phyloP scores from a whole-genome alignment of 2,329 filamentous ascomycete species.

The Seiridium cupressi region DNA sequence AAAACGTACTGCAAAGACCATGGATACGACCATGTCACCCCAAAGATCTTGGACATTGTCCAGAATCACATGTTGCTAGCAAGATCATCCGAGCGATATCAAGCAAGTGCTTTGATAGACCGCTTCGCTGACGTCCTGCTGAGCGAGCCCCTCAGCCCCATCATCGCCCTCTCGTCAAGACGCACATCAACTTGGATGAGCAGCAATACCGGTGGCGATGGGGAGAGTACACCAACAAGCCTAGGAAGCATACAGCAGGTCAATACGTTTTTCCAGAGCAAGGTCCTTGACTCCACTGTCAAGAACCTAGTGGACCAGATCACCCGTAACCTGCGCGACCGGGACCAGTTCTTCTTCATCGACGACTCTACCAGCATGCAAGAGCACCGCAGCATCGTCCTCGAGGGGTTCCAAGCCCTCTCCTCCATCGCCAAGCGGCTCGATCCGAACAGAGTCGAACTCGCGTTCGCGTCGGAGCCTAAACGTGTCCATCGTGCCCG shows the following conservation, averaged over 20 bases:
- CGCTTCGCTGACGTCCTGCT: conserved; percentile 6
- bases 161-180: not conserved
- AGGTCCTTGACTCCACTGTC: not conserved
- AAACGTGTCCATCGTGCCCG: not conserved
- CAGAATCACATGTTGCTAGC: conserved; percentile 14
- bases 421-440: conserved; percentile 10
- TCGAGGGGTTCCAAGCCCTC: conserved; percentile 10
- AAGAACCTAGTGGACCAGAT: conserved; percentile 9
- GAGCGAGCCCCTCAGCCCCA: not conserved
- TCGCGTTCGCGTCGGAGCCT: conserved; percentile 12
- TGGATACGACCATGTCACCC: conserved; percentile 12
- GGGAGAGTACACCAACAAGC: not conserved
- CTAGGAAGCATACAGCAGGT: not conserved
- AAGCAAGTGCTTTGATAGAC: conserved; percentile 8
- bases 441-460: conserved; percentile 12
- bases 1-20: conserved; percentile 7
- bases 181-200: not conserved
- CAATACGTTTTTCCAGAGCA: not conserved
- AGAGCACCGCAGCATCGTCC: conserved; percentile 8
- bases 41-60: conserved; percentile 12
- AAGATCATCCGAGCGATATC: conserved; percentile 8
- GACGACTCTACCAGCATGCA: conserved; percentile 17
- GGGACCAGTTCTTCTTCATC: conserved; percentile 19
- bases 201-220: not conserved
- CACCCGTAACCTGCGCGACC: conserved; percentile 11